Base-by-base conservation (phyloP, 306 rosid genomes). In the Cucurbita maxima region DNA sequence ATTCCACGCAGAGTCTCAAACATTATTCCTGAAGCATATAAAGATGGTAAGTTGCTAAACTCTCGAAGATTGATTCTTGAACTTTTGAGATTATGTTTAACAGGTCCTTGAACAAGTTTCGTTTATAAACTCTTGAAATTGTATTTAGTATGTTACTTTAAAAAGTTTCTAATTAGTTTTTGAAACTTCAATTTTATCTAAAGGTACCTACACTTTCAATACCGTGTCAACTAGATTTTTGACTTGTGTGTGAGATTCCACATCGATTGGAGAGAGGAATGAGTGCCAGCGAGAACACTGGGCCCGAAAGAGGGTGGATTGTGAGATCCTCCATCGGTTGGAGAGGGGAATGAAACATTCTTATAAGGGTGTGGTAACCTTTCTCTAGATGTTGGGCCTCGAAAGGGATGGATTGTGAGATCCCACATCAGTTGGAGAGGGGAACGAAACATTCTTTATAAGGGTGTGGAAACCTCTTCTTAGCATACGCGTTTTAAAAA, bases 1-100 rank as follows among this genome's bases (percentile, higher is more conserved):
- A 69, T 84, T 11, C 83, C 87, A 10, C 82, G 81, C 45, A 84
- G 87, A 79, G 74, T 84, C 69, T 81, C 84, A 15, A 71, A 76
- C 76, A 73, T 84, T 67, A 63, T 81, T 69, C 73, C 77, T 48
- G 62, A 59, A 25, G 48, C 14, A 59, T 77, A 68, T 76, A 53
- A 47, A 48, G 72, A 78, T 40, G 77, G 87, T 84, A 58, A 79
- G 85, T 73, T 48, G 22, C 59, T 16, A 4, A 71, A 40, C 25
- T 47, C 57, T 22, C 8, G 7, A 47, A 52, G 20, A 15, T 52
- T 52, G 61, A 11, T 57, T 14, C 37, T 58, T 58, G 6, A 20
- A 10, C 38, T 18, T 56, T 22, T 5, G 10, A 15, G 36, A 15
- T 11, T 57, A 30, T 56, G 14, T 58, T 16, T 22, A 58, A 22